These are phyloP conservation scores for Xylaria digitata DNA, from an alignment of 2,329 filamentous ascomycete species.

Conservation along the genomic window DNA sequence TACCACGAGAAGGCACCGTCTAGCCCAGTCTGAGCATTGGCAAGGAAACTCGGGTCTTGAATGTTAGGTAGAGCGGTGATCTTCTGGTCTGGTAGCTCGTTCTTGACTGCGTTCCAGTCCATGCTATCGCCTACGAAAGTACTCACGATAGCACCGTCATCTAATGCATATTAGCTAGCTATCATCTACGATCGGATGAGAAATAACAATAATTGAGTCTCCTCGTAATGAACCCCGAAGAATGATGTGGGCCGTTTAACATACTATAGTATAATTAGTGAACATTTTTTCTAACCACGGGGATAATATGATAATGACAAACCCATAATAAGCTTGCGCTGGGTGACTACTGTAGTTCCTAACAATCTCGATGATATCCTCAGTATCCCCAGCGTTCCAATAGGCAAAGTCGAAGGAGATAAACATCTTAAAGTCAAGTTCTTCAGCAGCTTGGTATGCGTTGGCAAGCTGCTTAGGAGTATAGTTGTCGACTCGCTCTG, in stretches of 20 bases:
- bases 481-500: conserved; percentile 23
- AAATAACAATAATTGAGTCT: neutral
- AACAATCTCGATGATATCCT: conserved; percentile 22
- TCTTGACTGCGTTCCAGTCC: conserved; percentile 31
- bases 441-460: conserved; percentile 32
- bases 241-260: neutral
- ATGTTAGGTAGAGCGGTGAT: conserved; percentile 34
- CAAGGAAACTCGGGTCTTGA: conserved; percentile 29
- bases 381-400: conserved; percentile 29
- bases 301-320: neutral
- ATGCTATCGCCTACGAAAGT: conserved; percentile 28
- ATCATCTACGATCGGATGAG: too few relatives aligned
- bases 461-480: conserved; percentile 35
- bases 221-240: neutral
- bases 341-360: conserved; percentile 31
- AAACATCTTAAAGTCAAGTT: conserved; percentile 30
- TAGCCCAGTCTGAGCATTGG: conserved; percentile 32
- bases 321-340: conserved; percentile 33
- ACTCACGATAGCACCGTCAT: conserved; percentile 29
- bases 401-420: conserved; percentile 37
- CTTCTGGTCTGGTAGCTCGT: conserved; percentile 26
- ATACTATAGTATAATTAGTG: conserved; percentile 3
- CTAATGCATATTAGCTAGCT: neutral
- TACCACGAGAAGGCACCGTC: conserved; percentile 37
- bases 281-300: neutral